Evolutionary conservation across 2,329 filamentous ascomycete species (phyloP).

Genomic region (Pestalotiopsis sp.): DNA sequence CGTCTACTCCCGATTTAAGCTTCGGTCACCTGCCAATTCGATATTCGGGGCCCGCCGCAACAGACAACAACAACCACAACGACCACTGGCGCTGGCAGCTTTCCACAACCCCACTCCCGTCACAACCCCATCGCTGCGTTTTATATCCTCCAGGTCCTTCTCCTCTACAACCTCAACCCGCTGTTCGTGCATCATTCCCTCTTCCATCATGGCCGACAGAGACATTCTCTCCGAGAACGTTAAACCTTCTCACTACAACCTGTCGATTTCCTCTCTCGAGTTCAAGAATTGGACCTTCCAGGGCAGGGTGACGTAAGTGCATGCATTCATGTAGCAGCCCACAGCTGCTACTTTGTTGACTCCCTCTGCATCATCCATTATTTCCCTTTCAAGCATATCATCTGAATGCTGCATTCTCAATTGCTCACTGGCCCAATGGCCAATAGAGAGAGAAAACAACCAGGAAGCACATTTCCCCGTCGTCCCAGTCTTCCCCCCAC

Average conservation of each 20-base stretch:
- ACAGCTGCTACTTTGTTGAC: neutral
- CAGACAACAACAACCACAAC: neutral
- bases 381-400: neutral
- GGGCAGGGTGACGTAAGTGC: slow-evolving; percentile 68
- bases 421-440: too few species aligned
- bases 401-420: neutral
- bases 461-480: too few species aligned
- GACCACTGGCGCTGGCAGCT: too few species aligned
- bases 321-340: neutral
- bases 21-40: slow-evolving; percentile 11
- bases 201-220: slow-evolving; percentile 57
- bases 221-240: slow-evolving; percentile 66
- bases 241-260: slow-evolving; percentile 83
- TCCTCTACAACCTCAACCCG: slow-evolving; percentile 26
- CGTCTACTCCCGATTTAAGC: neutral
- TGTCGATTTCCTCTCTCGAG: slow-evolving; percentile 81
- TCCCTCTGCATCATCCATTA: neutral
- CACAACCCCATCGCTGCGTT: neutral
- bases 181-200: slow-evolving; percentile 34
- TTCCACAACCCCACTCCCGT: neutral
- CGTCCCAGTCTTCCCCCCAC: too few species aligned
- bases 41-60: neutral
- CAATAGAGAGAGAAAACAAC: too few species aligned
- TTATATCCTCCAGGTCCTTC: slow-evolving; percentile 21
- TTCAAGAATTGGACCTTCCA: slow-evolving; percentile 77